Evolutionary conservation across 2,329 filamentous ascomycete species (phyloP), one percentile per base, ranked within the genome.

Genomic region (Colletotrichum sp.): DNA sequence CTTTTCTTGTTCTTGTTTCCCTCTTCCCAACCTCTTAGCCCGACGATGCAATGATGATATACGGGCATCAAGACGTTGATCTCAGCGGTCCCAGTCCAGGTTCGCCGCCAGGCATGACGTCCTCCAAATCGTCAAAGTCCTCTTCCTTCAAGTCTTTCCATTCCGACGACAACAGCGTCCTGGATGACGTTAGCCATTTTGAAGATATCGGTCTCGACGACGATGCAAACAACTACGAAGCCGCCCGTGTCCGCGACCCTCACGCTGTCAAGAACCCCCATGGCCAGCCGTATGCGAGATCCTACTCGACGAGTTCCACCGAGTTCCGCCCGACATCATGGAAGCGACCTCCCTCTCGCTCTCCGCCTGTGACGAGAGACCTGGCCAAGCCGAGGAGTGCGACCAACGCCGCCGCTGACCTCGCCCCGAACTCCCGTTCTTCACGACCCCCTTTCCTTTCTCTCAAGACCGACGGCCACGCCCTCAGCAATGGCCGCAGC

Each of bases 191-290:
- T 74, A 93, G 92, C 78, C 93, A 98, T 83, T 98, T 98, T 81
- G 96, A 98, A 83, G 96, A 98, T 78, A 98, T 98, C 82, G 95
- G 94, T 15, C 91, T 98, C 34, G 94, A 96, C 80, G 93, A 96
- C 77, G 88, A 89, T 48, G 78, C 82, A 68, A 79, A 84, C 19
- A 73, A 81, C 27, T 82, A 81, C 36, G 82, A 84, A 65, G 70
- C 74, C 15, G 63, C 74, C 55, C 75, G 68, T 61, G 80, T 84
- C 32, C 82, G 83, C 63, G 80, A 84, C 63, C 73, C 82, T 19
- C 83, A 84, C 71, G 36, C 64, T 68, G 39, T 79, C n/a, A 79
- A 79, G 16, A 76, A 80, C 15, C 55, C 59, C 27, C 39, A 61
- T 25, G 48, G 66, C 22, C 76, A 78, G 64, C 75, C 75, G 11